Percentiles rank a stretch among this genome's conserved stretches.
Evolutionary conservation across 306 rosid genomes (phyloP).

Genomic region (Mucuna pruriens): DNA sequence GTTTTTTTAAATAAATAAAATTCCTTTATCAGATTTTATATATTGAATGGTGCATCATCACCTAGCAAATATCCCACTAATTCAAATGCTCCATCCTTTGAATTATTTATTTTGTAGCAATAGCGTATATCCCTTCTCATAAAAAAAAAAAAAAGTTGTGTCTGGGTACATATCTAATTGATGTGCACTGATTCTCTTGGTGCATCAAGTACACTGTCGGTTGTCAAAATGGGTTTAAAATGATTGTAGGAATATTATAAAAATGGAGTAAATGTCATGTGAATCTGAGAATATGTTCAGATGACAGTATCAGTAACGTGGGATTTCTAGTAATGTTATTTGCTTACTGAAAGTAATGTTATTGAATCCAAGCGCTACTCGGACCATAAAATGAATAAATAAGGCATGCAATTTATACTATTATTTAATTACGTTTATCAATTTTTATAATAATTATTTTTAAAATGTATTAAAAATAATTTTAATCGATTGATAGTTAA

Average conservation of each 20-base stretch:
- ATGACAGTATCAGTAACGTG: not conserved
- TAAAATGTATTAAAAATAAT: too few relatives aligned
- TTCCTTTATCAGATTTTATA: constrained; percentile 29
- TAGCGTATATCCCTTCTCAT: not conserved
- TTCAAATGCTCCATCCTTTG: constrained; percentile 3
- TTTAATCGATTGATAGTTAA: too few relatives aligned
- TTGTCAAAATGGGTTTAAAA: not conserved
- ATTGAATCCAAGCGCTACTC: not conserved
- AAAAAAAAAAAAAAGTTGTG: not conserved
- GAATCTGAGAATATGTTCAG: not conserved
- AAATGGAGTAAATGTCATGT: not conserved
- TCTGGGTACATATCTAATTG: not conserved
- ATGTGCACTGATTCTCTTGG: not conserved
- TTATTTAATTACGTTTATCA: too few relatives aligned
- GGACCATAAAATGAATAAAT: too few relatives aligned
- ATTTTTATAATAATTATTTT: too few relatives aligned
- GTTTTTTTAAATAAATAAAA: constrained; percentile 35
- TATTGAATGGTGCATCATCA: not conserved
- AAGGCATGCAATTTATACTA: too few relatives aligned
- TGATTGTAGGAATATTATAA: not conserved
- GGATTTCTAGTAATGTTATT: too few relatives aligned
- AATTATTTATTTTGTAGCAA: not conserved
- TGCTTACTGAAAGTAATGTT: too few relatives aligned
- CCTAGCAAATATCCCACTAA: too few relatives aligned
- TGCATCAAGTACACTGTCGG: not conserved